These are phyloP conservation scores for Aleurites moluccanus DNA, from an alignment of 441 rosid species.

Conservation along the genomic window DNA sequence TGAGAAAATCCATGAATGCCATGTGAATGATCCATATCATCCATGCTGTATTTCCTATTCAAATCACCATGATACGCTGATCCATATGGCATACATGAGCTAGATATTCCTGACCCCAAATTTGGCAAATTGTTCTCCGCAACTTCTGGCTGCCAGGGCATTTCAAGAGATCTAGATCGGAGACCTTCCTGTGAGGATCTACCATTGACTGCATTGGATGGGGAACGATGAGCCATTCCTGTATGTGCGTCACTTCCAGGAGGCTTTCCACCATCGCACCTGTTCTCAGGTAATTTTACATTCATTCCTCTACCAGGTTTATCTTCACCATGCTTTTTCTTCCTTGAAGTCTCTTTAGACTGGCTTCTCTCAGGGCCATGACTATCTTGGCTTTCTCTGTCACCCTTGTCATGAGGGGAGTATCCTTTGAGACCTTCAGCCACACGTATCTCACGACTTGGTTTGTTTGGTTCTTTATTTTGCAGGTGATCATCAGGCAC, in stretches of 20 bases:
- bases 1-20: constrained; percentile 26
- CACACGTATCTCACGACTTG: constrained; percentile 5
- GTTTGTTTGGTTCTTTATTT: constrained; percentile 34
- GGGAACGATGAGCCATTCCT: constrained; percentile 28
- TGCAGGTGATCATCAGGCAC: constrained; percentile 25
- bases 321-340: constrained; percentile 30
- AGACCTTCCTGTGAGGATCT: constrained; percentile 23
- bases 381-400: constrained; percentile 28
- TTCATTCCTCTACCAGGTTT: constrained; percentile 33
- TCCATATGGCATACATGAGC: constrained; percentile 32
- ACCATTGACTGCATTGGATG: constrained; percentile 21
- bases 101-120: constrained; percentile 17
- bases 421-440: constrained; percentile 21
- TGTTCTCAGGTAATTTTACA: constrained; percentile 30
- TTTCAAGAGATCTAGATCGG: constrained; percentile 26
- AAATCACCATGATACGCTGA: constrained; percentile 35
- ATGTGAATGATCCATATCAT: constrained; percentile 26
- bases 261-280: constrained; percentile 34
- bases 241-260: constrained; percentile 29
- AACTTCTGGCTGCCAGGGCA: constrained; percentile 19
- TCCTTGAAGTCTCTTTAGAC: constrained; percentile 33
- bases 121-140: constrained; percentile 21
- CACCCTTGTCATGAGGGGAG: constrained; percentile 10
- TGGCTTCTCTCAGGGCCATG: constrained; percentile 32
- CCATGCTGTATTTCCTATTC: constrained; percentile 36